Percentiles rank a stretch among this genome's conserved stretches.
Conservation (phyloP, 805 yeast genomes). For the Pichia nakasei region DNA sequence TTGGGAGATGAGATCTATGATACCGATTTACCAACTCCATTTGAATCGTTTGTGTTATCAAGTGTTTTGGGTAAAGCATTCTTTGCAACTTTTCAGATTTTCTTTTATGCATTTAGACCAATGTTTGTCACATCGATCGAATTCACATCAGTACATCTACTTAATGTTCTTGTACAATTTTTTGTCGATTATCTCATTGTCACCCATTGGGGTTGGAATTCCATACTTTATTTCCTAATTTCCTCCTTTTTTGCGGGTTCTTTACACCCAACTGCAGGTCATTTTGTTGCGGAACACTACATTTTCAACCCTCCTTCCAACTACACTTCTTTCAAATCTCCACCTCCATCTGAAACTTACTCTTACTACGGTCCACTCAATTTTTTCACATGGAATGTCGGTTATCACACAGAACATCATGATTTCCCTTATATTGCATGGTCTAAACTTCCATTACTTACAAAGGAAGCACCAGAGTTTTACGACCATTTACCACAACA, state of each 20-base stretch:
- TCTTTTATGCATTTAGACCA: constrained; percentile 86
- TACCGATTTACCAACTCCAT: constrained; percentile 77
- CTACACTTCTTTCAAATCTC: constrained; percentile 23
- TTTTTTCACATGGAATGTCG: constrained; percentile 81
- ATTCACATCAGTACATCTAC: constrained; percentile 64
- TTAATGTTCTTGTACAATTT: constrained; percentile 58
- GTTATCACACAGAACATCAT: constrained; percentile 91
- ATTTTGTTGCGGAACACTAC: constrained; percentile 91
- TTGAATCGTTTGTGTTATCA: constrained; percentile 67
- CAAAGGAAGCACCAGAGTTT: constrained; percentile 66
- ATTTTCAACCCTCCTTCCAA: constrained; percentile 48
- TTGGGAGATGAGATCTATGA: constrained; percentile 77
- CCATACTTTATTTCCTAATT: constrained; percentile 58
- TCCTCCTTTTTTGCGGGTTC: constrained; percentile 87
- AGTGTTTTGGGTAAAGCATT: constrained; percentile 81
- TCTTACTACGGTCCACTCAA: constrained; percentile 82
- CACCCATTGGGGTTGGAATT: constrained; percentile 50
- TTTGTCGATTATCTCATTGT: constrained; percentile 51
- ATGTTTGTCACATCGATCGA: constrained; percentile 72
- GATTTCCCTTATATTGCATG: constrained; percentile 93
- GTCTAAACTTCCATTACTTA: constrained; percentile 63
- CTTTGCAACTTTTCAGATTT: constrained; percentile 81
- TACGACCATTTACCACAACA: constrained; percentile 74
- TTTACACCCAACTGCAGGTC: constrained; percentile 90
- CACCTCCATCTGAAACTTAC: constrained; percentile 72